Percentiles rank a stretch among this genome's conserved stretches.
Conservation (phyloP, 1,284 basidiomycete genomes). For the Heterobasidion occidentale region DNA sequence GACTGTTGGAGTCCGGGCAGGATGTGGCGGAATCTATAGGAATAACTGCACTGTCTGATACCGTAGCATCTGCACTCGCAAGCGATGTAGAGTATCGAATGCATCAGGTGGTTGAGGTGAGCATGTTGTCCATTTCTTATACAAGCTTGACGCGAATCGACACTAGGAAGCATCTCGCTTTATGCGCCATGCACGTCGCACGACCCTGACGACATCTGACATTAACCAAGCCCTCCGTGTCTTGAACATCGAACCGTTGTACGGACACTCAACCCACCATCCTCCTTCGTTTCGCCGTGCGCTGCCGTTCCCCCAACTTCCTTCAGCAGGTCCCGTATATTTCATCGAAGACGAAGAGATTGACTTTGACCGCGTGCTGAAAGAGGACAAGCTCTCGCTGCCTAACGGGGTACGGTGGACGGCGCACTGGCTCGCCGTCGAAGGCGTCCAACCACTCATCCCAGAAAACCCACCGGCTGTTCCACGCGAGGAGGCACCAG, state of each 20-base stretch:
- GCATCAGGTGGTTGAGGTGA: slow-evolving; percentile 86
- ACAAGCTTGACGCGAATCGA: not conserved
- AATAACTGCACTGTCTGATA: slow-evolving; percentile 73
- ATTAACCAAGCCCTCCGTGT: slow-evolving; percentile 92
- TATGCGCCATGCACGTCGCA: slow-evolving; percentile 90
- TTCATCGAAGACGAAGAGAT: slow-evolving; percentile 97
- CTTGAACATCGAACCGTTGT: slow-evolving; percentile 88
- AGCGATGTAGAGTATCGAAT: slow-evolving; percentile 97
- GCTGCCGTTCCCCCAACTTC: slow-evolving; percentile 54
- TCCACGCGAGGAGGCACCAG: slow-evolving; percentile 38
- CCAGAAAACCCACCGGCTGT: slow-evolving; percentile 92
- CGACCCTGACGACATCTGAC: slow-evolving; percentile 82
- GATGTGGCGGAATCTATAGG: slow-evolving; percentile 90
- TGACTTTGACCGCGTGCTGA: slow-evolving; percentile 86
- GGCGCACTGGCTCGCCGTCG: slow-evolving; percentile 97
- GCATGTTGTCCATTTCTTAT: slow-evolving; percentile 9
- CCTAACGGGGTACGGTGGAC: slow-evolving; percentile 77
- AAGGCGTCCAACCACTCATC: slow-evolving; percentile 94
- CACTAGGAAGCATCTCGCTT: slow-evolving; percentile 89
- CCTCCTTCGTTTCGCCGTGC: slow-evolving; percentile 71
- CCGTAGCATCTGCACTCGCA: slow-evolving; percentile 80
- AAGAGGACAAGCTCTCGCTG: slow-evolving; percentile 73
- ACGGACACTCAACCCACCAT: slow-evolving; percentile 69
- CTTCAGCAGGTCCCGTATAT: slow-evolving; percentile 67
- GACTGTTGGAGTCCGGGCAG: slow-evolving; percentile 29